Base-by-base conservation (phyloP, 768 basidiomycete species). In the Tylopilus plumbeoviolaceoides region DNA sequence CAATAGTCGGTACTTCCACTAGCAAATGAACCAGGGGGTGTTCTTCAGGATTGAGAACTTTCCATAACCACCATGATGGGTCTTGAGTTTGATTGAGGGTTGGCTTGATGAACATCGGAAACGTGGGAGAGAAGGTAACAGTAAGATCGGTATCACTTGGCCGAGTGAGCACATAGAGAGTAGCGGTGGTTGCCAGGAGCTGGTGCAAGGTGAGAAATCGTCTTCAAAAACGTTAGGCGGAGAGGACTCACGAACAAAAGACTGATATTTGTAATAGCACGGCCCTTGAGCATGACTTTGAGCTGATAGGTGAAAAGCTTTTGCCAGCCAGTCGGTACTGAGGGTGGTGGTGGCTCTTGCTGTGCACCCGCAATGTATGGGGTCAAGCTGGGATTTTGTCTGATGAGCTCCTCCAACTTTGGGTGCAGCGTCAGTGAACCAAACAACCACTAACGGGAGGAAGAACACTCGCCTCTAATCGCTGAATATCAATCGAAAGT, bases 401-500 rank as follows among this genome's bases (percentile, higher is more conserved):
- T 80, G 20, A 97, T 73, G 10, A 98, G 77, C 66, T 99, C 91
- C 52, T 90, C 87, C 41, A 95, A 77, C 87, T 94, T 59, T 38
- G 48, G 43, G 42, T 6, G 35, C 10, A 47, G 18, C 36, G 49
- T 69, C 48, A 67, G 60, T 4, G 7, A 44, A 50, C 27, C 23
- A 46, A 45, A 23, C 14, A 33, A 33, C 12, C 17, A 44, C 33
- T 15, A 35, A 31, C 1, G 35, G 53, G 15, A 33, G 21, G 27
- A 7, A n/a, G 7, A 42, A 8, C 28, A 25, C 78, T 45, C 61
- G 83, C 86, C 73, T 95, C 95, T 23, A 99, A 72, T 43, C 95
- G 83, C 59, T 97, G 94, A 43, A 98, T 84, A 73, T 99, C 95
- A 59, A 99, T 97, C 0, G 92, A 93, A 21, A 99, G 73, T 25